A percentile compares a stretch with the other conserved stretches of the same genome.
These are phyloP conservation scores for Avena sativa DNA, from an alignment of 176 grass and related monocot species.

Conservation along the genomic window DNA sequence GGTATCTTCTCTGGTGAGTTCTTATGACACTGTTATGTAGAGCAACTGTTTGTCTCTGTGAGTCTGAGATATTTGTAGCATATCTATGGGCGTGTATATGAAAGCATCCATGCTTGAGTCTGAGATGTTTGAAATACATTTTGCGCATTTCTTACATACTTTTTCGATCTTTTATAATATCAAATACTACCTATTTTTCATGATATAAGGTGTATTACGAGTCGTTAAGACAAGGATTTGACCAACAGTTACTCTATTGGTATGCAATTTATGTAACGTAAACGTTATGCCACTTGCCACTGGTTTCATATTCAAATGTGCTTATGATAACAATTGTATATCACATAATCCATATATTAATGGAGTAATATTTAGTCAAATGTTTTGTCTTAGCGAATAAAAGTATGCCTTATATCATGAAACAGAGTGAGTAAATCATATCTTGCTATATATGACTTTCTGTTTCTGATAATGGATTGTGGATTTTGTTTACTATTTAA, in stretches of 20 bases:
- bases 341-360: neutral
- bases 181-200: neutral
- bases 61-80: neutral
- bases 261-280: neutral
- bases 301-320: neutral
- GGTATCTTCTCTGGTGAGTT: conserved; percentile 2
- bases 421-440: neutral
- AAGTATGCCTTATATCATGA: neutral
- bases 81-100: neutral
- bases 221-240: neutral
- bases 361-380: neutral
- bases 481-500: neutral
- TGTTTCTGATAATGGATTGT: neutral
- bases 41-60: neutral
- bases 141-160: neutral
- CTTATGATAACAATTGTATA: neutral
- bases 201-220: neutral
- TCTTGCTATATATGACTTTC: neutral
- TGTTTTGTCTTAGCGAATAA: neutral
- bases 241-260: neutral
- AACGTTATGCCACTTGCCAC: neutral
- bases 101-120: neutral
- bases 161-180: neutral
- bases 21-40: neutral
- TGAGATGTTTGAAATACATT: no score